phyloP scores from a whole-genome alignment of 257 asterid species.

The Penstemon barbatus region DNA sequence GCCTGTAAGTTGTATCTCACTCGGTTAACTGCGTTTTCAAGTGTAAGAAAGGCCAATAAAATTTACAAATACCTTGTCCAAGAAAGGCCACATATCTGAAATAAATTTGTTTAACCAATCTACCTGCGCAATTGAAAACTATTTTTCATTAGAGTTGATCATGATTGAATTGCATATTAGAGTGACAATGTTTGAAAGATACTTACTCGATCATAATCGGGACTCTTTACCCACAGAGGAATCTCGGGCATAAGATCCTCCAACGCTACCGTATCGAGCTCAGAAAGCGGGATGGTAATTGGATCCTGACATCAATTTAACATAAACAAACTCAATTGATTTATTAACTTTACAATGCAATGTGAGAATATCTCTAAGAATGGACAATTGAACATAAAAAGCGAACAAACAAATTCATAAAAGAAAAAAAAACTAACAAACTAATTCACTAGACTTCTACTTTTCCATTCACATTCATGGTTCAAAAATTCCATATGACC shows the following conservation, averaged over 20 bases:
- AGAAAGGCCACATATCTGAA: slow-evolving; percentile 75
- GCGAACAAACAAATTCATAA: too few relatives aligned
- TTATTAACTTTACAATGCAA: slow-evolving; percentile 7
- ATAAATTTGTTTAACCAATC: slow-evolving; percentile 82
- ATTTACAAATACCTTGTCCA: slow-evolving; percentile 60
- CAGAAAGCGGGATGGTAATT: slow-evolving; percentile 44
- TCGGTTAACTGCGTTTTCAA: slow-evolving; percentile 6
- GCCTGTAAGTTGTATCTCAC: slow-evolving; percentile 47
- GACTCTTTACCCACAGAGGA: slow-evolving; percentile 83
- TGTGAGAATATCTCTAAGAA: slow-evolving; percentile 1
- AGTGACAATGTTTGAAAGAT: neutral
- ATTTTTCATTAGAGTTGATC: neutral
- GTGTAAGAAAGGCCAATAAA: neutral
- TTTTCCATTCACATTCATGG: too few relatives aligned
- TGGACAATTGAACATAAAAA: neutral
- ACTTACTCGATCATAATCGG: slow-evolving; percentile 83
- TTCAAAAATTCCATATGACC: too few relatives aligned
- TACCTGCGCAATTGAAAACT: slow-evolving; percentile 49
- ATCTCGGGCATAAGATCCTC: slow-evolving; percentile 76
- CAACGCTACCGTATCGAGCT: slow-evolving; percentile 50
- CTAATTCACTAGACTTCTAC: too few relatives aligned
- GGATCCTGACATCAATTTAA: slow-evolving; percentile 46
- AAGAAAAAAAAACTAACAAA: too few relatives aligned
- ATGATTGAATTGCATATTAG: too few relatives aligned
- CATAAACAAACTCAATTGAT: slow-evolving; percentile 17